These are phyloP conservation scores for Laburnicola sp. DNA, from an alignment of 2,329 filamentous ascomycete species.

Conservation along the genomic window DNA sequence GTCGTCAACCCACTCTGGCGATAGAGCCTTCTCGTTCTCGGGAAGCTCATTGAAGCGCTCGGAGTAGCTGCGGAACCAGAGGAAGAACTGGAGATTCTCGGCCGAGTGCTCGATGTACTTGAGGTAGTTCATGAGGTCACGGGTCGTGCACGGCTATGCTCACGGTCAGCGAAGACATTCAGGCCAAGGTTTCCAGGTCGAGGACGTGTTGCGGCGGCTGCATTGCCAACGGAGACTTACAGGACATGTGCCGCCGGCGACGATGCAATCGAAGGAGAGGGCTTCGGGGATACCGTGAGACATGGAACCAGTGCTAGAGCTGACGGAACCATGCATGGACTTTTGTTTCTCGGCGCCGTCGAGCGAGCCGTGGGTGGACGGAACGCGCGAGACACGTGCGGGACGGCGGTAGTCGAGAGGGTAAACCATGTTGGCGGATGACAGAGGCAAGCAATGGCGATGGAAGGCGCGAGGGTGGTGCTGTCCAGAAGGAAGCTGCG, in stretches of 20 bases:
- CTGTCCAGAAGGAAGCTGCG: no score
- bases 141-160: constrained; percentile 68
- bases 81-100: constrained; percentile 77
- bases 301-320: constrained; percentile 50
- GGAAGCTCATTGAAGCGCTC: constrained; percentile 62
- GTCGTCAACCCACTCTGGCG: constrained; percentile 69
- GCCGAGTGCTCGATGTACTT: constrained; percentile 77
- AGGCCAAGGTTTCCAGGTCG: background rate
- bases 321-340: constrained; percentile 52
- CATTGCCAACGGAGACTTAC: constrained; percentile 55
- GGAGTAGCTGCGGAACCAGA: constrained; percentile 64
- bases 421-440: constrained; percentile 50
- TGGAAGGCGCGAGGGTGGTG: no score
- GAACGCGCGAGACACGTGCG: constrained; percentile 31
- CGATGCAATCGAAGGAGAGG: constrained; percentile 74
- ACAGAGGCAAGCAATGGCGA: background rate
- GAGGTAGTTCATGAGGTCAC: constrained; percentile 85
- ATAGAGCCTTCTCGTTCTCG: constrained; percentile 59
- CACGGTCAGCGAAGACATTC: background rate
- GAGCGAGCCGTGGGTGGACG: constrained; percentile 34
- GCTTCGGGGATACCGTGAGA: constrained; percentile 68
- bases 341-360: constrained; percentile 40
- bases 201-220: background rate
- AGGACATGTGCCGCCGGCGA: constrained; percentile 74
- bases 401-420: constrained; percentile 53